These are phyloP conservation scores for Cutaneotrichosporon sp. DNA, from an alignment of 1,284 basidiomycete genomes.

Conservation along the genomic window DNA sequence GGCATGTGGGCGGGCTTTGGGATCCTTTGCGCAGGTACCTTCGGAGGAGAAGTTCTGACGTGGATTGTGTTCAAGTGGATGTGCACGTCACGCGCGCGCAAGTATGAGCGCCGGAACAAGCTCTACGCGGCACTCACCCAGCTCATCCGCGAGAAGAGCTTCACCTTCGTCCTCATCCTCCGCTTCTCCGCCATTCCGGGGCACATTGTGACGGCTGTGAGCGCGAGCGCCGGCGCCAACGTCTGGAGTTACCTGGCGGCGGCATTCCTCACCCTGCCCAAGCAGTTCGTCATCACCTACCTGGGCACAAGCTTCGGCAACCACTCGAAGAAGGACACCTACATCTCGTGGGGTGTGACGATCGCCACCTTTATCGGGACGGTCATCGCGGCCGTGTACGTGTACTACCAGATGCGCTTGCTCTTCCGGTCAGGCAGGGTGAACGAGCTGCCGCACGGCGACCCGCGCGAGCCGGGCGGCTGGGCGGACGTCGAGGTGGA, in stretches of 20 bases:
- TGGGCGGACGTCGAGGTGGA: slow-evolving; percentile 15
- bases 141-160: slow-evolving; percentile 49
- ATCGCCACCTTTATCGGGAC: slow-evolving; percentile 45
- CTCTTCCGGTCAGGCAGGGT: slow-evolving; percentile 34
- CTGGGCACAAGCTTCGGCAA: slow-evolving; percentile 46
- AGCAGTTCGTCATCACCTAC: slow-evolving; percentile 50
- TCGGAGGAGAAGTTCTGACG: slow-evolving; percentile 46
- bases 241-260: slow-evolving; percentile 47
- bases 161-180: slow-evolving; percentile 48
- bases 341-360: slow-evolving; percentile 39
- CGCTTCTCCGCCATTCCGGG: slow-evolving; percentile 50
- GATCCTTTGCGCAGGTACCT: slow-evolving; percentile 48
- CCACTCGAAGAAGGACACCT: slow-evolving; percentile 36
- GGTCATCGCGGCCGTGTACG: slow-evolving; percentile 46
- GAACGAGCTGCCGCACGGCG: slow-evolving; percentile 21
- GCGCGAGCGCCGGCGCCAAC: slow-evolving; percentile 47
- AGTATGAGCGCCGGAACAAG: slow-evolving; percentile 49
- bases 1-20: slow-evolving; percentile 47
- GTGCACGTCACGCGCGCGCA: slow-evolving; percentile 43
- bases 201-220: slow-evolving; percentile 49
- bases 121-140: slow-evolving; percentile 46
- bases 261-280: slow-evolving; percentile 48
- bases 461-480: slow-evolving; percentile 11
- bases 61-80: slow-evolving; percentile 50
- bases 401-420: slow-evolving; percentile 51